Percentiles rank a stretch among this genome's conserved stretches.
phyloP scores from a whole-genome alignment of 805 yeast species.

The Lachancea mirantina region DNA sequence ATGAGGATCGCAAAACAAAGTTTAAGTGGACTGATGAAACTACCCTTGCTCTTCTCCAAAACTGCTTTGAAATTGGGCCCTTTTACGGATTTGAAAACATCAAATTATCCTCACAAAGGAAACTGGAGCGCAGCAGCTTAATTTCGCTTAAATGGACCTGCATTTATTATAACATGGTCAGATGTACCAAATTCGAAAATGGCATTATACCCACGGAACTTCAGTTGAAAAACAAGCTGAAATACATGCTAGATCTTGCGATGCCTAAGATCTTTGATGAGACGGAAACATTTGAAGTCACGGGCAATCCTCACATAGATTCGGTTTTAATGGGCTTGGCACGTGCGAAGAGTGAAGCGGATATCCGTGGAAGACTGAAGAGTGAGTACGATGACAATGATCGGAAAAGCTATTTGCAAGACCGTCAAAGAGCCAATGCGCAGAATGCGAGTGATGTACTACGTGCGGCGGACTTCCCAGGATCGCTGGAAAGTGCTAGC shows the following conservation, averaged over 20 bases:
- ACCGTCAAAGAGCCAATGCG: no score
- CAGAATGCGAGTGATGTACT: no score
- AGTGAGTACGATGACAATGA: no score
- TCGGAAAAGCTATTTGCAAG: no score
- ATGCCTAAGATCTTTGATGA: conserved; percentile 1
- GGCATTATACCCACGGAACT: conserved; percentile 3
- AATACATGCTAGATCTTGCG: conserved; percentile 4
- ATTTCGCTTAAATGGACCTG: conserved; percentile 3
- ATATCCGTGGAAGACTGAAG: no score
- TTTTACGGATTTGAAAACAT: conserved; percentile 3
- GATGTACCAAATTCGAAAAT: background rate
- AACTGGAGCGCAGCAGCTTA: conserved; percentile 2
- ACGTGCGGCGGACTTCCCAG: no score
- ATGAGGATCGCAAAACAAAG: conserved; percentile 3
- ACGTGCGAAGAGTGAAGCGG: conserved; percentile 3
- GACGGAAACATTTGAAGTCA: background rate
- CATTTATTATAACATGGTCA: conserved; percentile 1
- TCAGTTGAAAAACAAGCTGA: conserved; percentile 1
- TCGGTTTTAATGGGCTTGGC: background rate
- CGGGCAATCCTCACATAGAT: conserved; percentile 2
- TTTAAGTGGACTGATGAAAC: conserved; percentile 1
- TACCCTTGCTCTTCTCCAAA: background rate
- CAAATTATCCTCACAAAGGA: background rate
- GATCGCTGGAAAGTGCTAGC: no score
- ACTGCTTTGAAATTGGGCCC: conserved; percentile 5